These are phyloP conservation scores for Cinnamomum micranthum DNA, from an alignment of 164 flowering plant genomes.

Conservation along the genomic window DNA sequence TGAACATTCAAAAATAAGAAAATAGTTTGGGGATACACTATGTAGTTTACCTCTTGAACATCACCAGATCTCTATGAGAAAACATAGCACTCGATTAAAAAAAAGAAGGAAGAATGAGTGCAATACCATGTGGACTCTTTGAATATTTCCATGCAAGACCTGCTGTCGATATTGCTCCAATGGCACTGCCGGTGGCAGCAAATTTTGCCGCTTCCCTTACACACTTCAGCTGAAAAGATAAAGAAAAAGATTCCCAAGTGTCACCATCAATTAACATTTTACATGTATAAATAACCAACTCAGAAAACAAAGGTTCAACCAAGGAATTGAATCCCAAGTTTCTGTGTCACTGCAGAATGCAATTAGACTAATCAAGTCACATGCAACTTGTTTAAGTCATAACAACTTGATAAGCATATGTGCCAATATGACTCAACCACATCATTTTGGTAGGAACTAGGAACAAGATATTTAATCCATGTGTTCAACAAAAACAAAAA, in stretches of 20 bases:
- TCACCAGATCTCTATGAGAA: not conserved
- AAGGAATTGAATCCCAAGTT: not conserved
- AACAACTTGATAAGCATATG: too few relatives aligned
- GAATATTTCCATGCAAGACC: conserved; percentile 86
- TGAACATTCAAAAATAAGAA: not conserved
- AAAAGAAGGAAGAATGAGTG: not conserved
- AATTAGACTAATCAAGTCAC: too few relatives aligned
- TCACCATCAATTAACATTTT: not conserved
- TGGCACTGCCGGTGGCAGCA: conserved; percentile 51
- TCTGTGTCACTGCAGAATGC: too few relatives aligned
- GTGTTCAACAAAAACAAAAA: too few relatives aligned
- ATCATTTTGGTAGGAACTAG: too few relatives aligned
- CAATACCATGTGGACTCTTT: conserved; percentile 87
- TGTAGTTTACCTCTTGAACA: not conserved
- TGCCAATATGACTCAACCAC: too few relatives aligned
- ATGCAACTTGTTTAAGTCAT: too few relatives aligned
- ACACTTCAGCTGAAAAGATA: conserved; percentile 50
- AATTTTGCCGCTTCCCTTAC: conserved; percentile 63
- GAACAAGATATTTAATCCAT: too few relatives aligned
- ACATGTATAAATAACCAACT: not conserved
- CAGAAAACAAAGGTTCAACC: not conserved
- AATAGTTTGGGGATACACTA: not conserved
- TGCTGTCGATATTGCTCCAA: conserved; percentile 79
- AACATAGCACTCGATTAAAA: not conserved
- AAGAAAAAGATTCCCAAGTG: conserved; percentile 4